Percentiles rank a stretch among this genome's conserved stretches.
Evolutionary conservation across 805 yeast genomes (phyloP).

Genomic region (Tetrapisispora phaffii): DNA sequence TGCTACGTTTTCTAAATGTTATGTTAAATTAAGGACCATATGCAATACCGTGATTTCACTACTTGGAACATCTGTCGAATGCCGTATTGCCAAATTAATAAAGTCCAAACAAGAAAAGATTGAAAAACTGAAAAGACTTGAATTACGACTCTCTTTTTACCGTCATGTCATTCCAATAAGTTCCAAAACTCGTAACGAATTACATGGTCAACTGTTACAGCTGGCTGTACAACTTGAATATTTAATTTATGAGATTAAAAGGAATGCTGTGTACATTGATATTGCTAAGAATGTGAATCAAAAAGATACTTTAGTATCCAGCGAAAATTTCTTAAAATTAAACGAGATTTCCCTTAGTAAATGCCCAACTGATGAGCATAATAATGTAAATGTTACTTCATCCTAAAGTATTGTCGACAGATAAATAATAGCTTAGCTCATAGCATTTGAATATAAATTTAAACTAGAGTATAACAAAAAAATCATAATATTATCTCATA

Average conservation of each 20-base stretch:
- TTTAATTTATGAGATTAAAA: slow-evolving; percentile 45
- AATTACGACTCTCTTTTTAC: slow-evolving; percentile 32
- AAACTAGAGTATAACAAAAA: no score
- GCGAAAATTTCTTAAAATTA: not conserved
- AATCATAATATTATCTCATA: not conserved
- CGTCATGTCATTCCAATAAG: slow-evolving; percentile 45
- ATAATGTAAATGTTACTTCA: not conserved
- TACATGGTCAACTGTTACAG: slow-evolving; percentile 37
- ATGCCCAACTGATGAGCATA: not conserved
- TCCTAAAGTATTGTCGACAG: not conserved
- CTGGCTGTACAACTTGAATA: slow-evolving; percentile 46
- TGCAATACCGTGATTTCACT: slow-evolving; percentile 24
- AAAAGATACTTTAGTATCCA: not conserved
- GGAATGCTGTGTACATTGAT: slow-evolving; percentile 34
- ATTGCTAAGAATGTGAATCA: slow-evolving; percentile 17
- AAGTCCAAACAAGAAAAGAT: slow-evolving; percentile 30
- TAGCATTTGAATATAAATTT: no score
- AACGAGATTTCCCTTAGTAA: not conserved
- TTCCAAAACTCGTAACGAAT: slow-evolving; percentile 40
- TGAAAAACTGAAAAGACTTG: slow-evolving; percentile 31
- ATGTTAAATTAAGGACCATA: slow-evolving; percentile 16
- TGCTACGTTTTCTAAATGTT: slow-evolving; percentile 21
- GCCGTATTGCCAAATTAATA: slow-evolving; percentile 30
- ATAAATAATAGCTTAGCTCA: no score
- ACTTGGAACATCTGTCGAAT: slow-evolving; percentile 21